Conservation (phyloP, 2,329 filamentous ascomycete species). For the Lachnellula occidentalis region DNA sequence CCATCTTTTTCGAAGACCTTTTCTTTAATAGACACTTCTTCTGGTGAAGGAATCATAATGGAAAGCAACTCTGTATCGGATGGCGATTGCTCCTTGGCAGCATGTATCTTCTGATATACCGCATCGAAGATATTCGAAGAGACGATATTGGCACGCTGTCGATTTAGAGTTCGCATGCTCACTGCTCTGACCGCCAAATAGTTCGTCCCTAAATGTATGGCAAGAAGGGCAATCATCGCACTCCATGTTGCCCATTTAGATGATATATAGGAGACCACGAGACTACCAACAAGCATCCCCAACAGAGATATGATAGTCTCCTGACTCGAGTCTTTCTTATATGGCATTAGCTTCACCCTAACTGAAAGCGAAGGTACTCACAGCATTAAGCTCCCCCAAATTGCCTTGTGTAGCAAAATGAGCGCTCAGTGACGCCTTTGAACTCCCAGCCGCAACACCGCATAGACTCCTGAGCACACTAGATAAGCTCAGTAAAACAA, state of each 20-base stretch:
- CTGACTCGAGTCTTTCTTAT: slow-evolving; percentile 78
- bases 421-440: slow-evolving; percentile 83
- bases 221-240: slow-evolving; percentile 65
- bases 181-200: slow-evolving; percentile 81
- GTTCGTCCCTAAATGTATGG: slow-evolving; percentile 76
- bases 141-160: slow-evolving; percentile 77
- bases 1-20: slow-evolving; percentile 27
- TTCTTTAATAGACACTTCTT: slow-evolving; percentile 49
- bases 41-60: slow-evolving; percentile 50
- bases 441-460: slow-evolving; percentile 82
- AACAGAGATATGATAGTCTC: slow-evolving; percentile 87
- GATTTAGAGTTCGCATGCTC: slow-evolving; percentile 76
- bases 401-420: slow-evolving; percentile 89
- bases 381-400: slow-evolving; percentile 84
- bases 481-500: slow-evolving; percentile 52
- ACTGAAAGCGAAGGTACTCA: slow-evolving; percentile 33
- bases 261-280: slow-evolving; percentile 73
- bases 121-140: slow-evolving; percentile 51
- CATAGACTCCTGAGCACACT: slow-evolving; percentile 66
- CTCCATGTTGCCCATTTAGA: slow-evolving; percentile 67
- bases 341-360: slow-evolving; percentile 5
- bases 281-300: slow-evolving; percentile 77
- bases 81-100: neutral
- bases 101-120: neutral
- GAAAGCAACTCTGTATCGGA: neutral